Percentiles rank a stretch among this genome's conserved stretches.
phyloP scores from a whole-genome alignment of 192 early-diverging fungal genomes.

The Funneliformis geosporum region DNA sequence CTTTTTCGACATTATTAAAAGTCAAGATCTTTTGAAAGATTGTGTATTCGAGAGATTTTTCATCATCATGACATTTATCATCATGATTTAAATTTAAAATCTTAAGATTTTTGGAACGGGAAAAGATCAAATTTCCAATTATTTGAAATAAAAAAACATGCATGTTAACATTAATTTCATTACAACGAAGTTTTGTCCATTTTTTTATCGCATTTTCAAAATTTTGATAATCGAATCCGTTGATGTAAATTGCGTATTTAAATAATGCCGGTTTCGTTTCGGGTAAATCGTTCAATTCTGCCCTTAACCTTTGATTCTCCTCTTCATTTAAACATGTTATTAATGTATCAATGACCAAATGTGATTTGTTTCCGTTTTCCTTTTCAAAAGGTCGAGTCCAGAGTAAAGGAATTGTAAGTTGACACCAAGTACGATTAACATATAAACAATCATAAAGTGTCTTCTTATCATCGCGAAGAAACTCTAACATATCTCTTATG shows the following conservation, averaged over 20 bases:
- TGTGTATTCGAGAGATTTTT: background rate
- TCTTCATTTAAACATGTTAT: background rate
- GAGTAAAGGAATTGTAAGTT: background rate
- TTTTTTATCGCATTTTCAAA: background rate
- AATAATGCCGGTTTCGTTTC: background rate
- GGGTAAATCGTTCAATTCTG: background rate
- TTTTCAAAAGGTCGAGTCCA: conserved; percentile 17
- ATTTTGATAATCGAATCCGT: background rate
- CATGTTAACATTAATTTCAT: background rate
- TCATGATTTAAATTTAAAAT: background rate
- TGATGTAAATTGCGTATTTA: background rate
- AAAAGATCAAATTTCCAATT: conserved; percentile 2
- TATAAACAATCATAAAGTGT: conserved; percentile 1
- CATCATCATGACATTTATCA: background rate
- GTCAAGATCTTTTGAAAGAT: background rate
- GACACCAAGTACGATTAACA: background rate
- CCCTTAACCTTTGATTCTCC: background rate
- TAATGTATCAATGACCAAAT: background rate
- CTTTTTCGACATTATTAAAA: background rate
- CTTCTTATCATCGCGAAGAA: background rate
- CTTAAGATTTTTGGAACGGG: background rate
- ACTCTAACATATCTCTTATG: background rate
- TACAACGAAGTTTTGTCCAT: background rate
- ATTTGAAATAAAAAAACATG: background rate
- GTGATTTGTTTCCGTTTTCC: background rate